Base-by-base conservation (phyloP, 768 basidiomycete species). In the Amanita rubescens region DNA sequence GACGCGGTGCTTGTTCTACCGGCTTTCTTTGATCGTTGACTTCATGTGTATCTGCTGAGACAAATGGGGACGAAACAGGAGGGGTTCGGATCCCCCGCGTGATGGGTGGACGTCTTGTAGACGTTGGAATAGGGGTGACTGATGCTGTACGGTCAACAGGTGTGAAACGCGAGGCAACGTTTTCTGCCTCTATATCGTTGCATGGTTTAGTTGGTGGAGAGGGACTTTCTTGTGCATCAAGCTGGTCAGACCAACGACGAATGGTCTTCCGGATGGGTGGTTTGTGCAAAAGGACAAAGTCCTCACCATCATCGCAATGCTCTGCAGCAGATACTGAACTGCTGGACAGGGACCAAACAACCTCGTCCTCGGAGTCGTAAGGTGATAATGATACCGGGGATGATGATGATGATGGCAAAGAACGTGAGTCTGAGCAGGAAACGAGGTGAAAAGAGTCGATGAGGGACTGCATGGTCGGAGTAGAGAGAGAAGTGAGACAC, bases 301-400 rank as follows among this genome's bases (percentile, higher is more conserved):
- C 80, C 44, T 77, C 73, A 58, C 78, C 78, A 20, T 68, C 65
- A 24, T 63, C 58, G 38, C 53, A 54, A 32, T 12, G 14, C 5
- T 57, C 49, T 25, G 64, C 64, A 11, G 66, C 63, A 20, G 66
- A 62, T 35, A 58, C 56, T 32, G 63, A 66, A 25, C 52, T 61
- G 27, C 72, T 71, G 37, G 77, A 70, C 42, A 75, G 59, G 37
- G 61, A 67, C 72, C 75, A 81, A 17, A 82, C 76, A 41, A 84
- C 78, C 61, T 82, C 78, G 57, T 84, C 81, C 58, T 79, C 80
- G 0, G 76, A 78, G 42, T 71, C 67, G 53, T 70, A 68, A 9
- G 65, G 25, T 1, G 44, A 27, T 20, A 48, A 7, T 3, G 59
- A 53, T 30, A 48, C 46, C 30, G 57, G 56, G 30, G 42, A 56